Conservation (phyloP, 2,329 filamentous ascomycete species). For the Fusarium veterinarium region DNA sequence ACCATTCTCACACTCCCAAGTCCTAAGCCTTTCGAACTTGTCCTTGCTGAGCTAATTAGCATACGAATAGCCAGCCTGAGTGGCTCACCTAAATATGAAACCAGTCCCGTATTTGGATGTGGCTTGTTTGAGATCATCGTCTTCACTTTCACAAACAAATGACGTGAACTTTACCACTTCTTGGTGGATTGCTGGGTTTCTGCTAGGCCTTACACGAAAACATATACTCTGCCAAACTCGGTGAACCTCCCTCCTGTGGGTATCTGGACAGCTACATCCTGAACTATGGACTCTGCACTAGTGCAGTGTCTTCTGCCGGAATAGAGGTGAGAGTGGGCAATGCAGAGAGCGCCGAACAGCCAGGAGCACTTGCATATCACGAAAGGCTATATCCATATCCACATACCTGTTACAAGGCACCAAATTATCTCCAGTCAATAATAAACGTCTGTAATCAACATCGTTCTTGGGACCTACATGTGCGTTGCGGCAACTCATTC, state of each 20-base stretch:
- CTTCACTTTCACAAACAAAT: constrained; percentile 5
- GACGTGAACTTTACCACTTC: constrained; percentile 19
- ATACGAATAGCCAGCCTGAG: constrained; percentile 27
- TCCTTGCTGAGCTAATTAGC: constrained; percentile 20
- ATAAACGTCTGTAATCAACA: constrained; percentile 1
- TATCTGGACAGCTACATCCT: constrained; percentile 15
- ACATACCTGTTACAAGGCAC: not conserved
- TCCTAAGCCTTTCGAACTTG: constrained; percentile 14
- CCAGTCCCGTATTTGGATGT: constrained; percentile 32
- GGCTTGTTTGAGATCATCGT: constrained; percentile 33
- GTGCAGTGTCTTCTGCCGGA: not conserved
- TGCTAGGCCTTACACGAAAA: constrained; percentile 10
- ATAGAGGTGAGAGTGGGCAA: not conserved
- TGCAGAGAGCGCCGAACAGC: constrained; percentile 9
- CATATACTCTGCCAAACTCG: constrained; percentile 14
- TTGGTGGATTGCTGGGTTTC: not conserved
- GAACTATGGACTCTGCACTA: constrained; percentile 4
- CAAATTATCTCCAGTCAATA: not conserved
- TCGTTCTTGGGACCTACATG: not conserved
- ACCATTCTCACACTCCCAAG: constrained; percentile 37
- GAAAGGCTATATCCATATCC: not conserved
- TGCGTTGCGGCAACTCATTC: not conserved
- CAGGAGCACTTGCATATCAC: constrained; percentile 1
- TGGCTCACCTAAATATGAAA: constrained; percentile 47
- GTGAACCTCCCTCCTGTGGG: constrained; percentile 19